Percentiles rank a stretch among this genome's conserved stretches.
Conservation (phyloP, 2,329 filamentous ascomycete species). For the Penicillium sp. region DNA sequence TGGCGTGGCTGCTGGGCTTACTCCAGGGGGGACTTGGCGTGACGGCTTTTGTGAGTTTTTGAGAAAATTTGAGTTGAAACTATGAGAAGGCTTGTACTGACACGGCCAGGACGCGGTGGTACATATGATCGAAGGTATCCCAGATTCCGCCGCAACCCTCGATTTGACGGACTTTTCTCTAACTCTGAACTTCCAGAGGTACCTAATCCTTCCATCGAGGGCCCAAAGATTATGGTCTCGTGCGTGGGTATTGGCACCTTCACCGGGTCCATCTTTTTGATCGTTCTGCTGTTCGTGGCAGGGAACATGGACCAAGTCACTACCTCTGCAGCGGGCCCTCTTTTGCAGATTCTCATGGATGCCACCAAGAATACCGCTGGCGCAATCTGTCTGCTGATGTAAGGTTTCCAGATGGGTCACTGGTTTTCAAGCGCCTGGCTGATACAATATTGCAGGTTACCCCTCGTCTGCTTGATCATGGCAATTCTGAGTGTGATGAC, state of each 20-base stretch:
- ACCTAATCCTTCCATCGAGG: conserved; percentile 44
- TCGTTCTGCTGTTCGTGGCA: conserved; percentile 58
- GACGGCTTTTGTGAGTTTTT: conserved; percentile 44
- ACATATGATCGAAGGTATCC: conserved; percentile 46
- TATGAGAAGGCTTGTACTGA: conserved; percentile 2
- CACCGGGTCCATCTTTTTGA: conserved; percentile 58
- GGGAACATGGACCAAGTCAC: conserved; percentile 53
- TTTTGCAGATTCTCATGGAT: conserved; percentile 57
- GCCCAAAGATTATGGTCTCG: conserved; percentile 59
- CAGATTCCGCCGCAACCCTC: neutral
- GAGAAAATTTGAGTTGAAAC: neutral
- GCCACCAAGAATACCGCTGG: conserved; percentile 58
- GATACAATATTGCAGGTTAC: conserved; percentile 20
- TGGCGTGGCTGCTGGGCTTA: conserved; percentile 43
- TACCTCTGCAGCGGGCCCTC: conserved; percentile 49
- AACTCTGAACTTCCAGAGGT: conserved; percentile 25
- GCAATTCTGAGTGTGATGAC: conserved; percentile 31
- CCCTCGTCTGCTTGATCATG: conserved; percentile 28
- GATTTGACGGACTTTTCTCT: neutral
- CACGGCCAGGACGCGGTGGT: conserved; percentile 28
- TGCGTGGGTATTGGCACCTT: conserved; percentile 57
- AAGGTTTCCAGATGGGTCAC: conserved; percentile 1
- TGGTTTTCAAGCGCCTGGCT: neutral
- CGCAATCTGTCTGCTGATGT: conserved; percentile 58
- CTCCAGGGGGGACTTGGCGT: conserved; percentile 47